phyloP scores from a whole-genome alignment of 78 protist genomes.

The Dictyostelium purpureum region DNA sequence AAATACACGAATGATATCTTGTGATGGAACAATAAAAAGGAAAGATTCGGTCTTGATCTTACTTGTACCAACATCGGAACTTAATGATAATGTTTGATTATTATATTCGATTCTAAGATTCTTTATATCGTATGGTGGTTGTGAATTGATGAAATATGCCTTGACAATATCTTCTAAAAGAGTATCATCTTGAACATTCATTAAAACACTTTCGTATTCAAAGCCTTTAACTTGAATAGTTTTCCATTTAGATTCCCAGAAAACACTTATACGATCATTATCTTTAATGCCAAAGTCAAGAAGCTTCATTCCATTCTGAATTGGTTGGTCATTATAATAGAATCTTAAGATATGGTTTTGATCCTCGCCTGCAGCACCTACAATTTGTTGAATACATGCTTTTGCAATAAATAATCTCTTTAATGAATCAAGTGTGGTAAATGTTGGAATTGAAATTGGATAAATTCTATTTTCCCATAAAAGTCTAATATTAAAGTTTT shows the following conservation, averaged over 20 bases:
- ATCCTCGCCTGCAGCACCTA: slow-evolving; percentile 20
- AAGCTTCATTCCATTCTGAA: not conserved
- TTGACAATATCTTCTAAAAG: slow-evolving; percentile 56
- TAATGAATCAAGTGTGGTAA: not conserved
- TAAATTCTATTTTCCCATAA: slow-evolving; percentile 7
- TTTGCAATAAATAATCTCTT: slow-evolving; percentile 46
- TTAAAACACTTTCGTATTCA: slow-evolving; percentile 20
- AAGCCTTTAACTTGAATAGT: slow-evolving; percentile 73
- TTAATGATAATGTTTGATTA: slow-evolving; percentile 3
- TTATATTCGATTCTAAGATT: slow-evolving; percentile 33
- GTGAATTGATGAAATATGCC: slow-evolving; percentile 31
- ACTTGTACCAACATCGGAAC: slow-evolving; percentile 50
- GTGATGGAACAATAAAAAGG: slow-evolving; percentile 40
- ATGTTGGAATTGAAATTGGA: slow-evolving; percentile 12
- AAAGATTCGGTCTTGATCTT: slow-evolving; percentile 31
- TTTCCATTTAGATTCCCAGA: slow-evolving; percentile 69
- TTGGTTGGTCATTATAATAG: not conserved
- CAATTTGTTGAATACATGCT: not conserved
- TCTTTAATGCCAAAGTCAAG: slow-evolving; percentile 8
- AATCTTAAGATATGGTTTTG: not conserved
- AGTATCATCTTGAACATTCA: slow-evolving; percentile 78
- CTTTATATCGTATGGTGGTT: slow-evolving; percentile 67
- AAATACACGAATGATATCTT: slow-evolving; percentile 55
- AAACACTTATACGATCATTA: not conserved
- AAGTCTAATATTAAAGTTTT: not conserved